Conservation (phyloP, 148 eudicot species). For the Camellia japonica region DNA sequence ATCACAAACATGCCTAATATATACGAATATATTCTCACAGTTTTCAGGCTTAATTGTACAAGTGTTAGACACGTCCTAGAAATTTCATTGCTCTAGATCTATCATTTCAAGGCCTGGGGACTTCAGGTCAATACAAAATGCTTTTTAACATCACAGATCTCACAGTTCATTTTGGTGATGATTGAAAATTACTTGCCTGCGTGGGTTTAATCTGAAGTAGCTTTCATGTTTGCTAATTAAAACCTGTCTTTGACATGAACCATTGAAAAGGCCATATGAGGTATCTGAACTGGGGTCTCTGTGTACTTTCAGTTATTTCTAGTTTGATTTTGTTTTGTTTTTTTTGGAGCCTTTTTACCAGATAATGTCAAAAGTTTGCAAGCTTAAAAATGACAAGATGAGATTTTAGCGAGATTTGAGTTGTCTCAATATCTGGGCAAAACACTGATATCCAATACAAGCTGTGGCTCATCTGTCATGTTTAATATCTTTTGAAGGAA, state of each 20-base stretch:
- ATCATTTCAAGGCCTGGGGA: background rate
- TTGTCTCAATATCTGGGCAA: background rate
- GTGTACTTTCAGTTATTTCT: background rate
- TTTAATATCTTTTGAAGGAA: constrained; percentile 3
- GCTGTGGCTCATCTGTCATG: background rate
- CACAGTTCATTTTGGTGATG: background rate
- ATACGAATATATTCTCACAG: too few relatives aligned
- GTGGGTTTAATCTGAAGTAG: background rate
- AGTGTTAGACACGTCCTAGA: background rate
- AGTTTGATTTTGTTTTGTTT: background rate
- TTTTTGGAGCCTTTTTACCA: background rate
- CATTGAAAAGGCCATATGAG: background rate
- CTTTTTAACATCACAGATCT: background rate
- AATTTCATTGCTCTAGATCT: background rate
- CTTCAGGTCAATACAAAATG: background rate
- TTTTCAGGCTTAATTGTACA: background rate
- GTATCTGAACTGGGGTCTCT: background rate
- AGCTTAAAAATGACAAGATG: background rate
- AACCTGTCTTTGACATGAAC: background rate
- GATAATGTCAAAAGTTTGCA: background rate
- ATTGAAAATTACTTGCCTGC: background rate
- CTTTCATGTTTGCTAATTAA: background rate
- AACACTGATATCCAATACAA: background rate
- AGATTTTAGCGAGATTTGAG: background rate
- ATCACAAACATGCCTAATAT: too few relatives aligned